These are phyloP conservation scores for Pseudogymnoascus destructans DNA, from an alignment of 2,329 filamentous ascomycete species.

Conservation along the genomic window DNA sequence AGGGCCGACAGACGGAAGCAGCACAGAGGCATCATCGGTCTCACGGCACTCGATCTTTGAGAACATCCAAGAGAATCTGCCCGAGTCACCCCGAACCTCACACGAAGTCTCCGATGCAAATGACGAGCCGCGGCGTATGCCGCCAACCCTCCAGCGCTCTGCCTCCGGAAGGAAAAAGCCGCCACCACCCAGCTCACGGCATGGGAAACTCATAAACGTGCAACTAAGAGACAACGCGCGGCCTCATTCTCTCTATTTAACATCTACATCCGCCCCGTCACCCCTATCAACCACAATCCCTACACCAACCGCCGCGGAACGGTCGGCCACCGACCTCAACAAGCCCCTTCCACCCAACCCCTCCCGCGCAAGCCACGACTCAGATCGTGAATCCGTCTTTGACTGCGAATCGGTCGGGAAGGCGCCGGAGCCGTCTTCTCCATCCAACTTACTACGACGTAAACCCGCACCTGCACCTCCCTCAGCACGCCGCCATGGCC, in stretches of 20 bases:
- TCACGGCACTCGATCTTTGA: slow-evolving; percentile 48
- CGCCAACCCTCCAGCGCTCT: slow-evolving; percentile 17
- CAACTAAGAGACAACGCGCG: slow-evolving; percentile 30
- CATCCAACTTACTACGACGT: slow-evolving; percentile 23
- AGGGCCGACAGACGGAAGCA: slow-evolving; percentile 34
- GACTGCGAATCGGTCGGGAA: slow-evolving; percentile 42
- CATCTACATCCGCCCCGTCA: slow-evolving; percentile 15
- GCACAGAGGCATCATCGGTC: slow-evolving; percentile 44
- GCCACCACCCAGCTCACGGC: slow-evolving; percentile 62
- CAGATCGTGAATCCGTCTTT: slow-evolving; percentile 34
- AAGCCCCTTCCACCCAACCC: slow-evolving; percentile 49
- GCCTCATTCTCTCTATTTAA: neutral
- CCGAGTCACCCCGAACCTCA: slow-evolving; percentile 42
- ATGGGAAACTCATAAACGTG: slow-evolving; percentile 59
- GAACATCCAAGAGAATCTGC: slow-evolving; percentile 29
- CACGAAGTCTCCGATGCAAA: slow-evolving; percentile 46
- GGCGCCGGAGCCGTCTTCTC: slow-evolving; percentile 32
- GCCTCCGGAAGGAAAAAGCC: slow-evolving; percentile 48
- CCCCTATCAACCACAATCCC: slow-evolving; percentile 14
- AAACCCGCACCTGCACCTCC: slow-evolving; percentile 31
- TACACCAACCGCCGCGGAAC: slow-evolving; percentile 25
- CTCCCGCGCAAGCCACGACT: slow-evolving; percentile 32
- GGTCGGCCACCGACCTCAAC: slow-evolving; percentile 39
- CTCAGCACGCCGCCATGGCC: slow-evolving; percentile 25
- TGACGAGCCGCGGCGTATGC: slow-evolving; percentile 31